Base-by-base conservation (phyloP, 805 yeast genomes). In the Debaryomyces prosopidis region DNA sequence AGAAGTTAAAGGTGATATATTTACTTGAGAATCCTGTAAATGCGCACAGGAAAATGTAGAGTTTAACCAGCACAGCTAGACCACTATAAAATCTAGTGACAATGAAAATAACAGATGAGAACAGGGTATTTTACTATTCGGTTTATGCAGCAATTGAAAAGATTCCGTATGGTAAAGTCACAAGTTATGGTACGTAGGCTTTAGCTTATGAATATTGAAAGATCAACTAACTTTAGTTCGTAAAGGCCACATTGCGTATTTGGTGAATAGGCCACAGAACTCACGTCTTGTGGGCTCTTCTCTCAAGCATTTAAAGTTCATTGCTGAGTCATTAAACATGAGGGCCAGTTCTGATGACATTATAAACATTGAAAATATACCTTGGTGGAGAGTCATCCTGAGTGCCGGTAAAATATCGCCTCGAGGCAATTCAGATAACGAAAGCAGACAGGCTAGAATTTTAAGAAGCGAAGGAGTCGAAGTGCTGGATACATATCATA, bases 301-400 rank as follows among this genome's bases (percentile, higher is more conserved):
- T 0, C 65, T 87, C 47, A 87, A 87, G 61, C 68, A 77, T 39
- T 68, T 54, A 36, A 30, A 46, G 4, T 49, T 47, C 12, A 59
- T 66, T 20, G 51, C 65, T 4, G 53, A 56, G 14, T 52, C 50
- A 26, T 51, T 71, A 11, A 56, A 57, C 18, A 45, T 37, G 1
- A 57, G 53, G 32, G 17, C 28, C 12, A 6, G 44, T 36, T 35
- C 51, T 12, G 51, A 47, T 2, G 47, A 47, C 16, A 51, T 51
- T 17, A 49, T 43, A 5, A 46, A 45, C 10, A 41, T 55, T 8
- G 61, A 52, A 2, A 67, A 66, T 8, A 76, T 86, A 11, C 92
- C 92, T 3, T 87, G 95, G 95, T 87, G 92, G 92, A 65, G 95
- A 30, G 87, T 87, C 1, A 68, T 87, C 8, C 75, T 77, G 18